phyloP scores from a whole-genome alignment of 2,329 filamentous ascomycete genomes.

The Xylariaceae sp. region DNA sequence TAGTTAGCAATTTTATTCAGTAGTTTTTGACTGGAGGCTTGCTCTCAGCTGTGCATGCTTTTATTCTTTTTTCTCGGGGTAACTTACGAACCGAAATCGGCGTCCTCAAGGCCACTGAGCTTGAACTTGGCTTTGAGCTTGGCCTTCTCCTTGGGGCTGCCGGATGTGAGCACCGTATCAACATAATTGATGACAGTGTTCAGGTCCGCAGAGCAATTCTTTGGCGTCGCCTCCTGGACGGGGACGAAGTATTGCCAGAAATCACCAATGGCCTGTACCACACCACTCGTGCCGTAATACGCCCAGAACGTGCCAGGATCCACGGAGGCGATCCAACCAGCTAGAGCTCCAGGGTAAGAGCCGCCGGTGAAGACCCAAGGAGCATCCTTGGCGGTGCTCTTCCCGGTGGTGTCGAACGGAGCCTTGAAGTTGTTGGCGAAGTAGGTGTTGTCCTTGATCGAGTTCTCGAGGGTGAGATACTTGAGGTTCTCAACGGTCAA shows the following conservation, averaged over 20 bases:
- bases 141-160: conserved; percentile 46
- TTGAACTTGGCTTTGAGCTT: conserved; percentile 58
- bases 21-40: no score
- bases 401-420: conserved; percentile 54
- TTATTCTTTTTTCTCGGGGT: no score
- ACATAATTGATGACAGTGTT: conserved; percentile 57
- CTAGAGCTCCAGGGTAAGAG: conserved; percentile 61
- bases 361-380: conserved; percentile 63
- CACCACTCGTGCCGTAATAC: conserved; percentile 61
- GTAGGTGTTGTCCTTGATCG: conserved; percentile 48
- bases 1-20: no score
- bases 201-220: conserved; percentile 62
- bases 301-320: conserved; percentile 65
- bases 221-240: conserved; percentile 57
- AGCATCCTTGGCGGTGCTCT: conserved; percentile 53
- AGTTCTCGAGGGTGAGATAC: conserved; percentile 49
- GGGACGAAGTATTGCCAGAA: conserved; percentile 64
- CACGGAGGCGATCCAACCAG: conserved; percentile 57
- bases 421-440: conserved; percentile 52
- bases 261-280: conserved; percentile 57
- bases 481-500: conserved; percentile 47
- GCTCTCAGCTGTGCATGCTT: no score
- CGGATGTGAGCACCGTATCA: conserved; percentile 52
- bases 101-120: conserved; percentile 51
- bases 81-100: conserved; percentile 50